A percentile compares a stretch with the other conserved stretches of the same genome.
Evolutionary conservation across 2,329 filamentous ascomycete species (phyloP).

Genomic region (Aureobasidium sp.): DNA sequence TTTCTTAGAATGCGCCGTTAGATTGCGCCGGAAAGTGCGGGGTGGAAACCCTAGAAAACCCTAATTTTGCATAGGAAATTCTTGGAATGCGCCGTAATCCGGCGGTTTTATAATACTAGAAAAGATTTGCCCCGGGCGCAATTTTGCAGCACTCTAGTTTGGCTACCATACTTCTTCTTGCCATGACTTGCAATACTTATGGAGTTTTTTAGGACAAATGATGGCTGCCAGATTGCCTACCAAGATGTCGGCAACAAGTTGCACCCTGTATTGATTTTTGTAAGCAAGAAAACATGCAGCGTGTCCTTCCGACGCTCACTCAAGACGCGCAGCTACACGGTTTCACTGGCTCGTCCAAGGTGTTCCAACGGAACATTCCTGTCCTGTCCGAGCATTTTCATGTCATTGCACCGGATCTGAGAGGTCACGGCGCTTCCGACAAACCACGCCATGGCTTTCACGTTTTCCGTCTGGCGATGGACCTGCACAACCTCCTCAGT

Average conservation of each 20-base stretch:
- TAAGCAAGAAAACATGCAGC: neutral
- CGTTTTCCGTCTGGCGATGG: conserved; percentile 8
- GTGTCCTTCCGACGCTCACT: neutral
- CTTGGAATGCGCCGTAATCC: no score
- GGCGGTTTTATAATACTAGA: no score
- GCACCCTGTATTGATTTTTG: neutral
- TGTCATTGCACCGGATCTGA: neutral
- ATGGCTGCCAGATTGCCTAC: neutral
- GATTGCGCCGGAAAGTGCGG: no score
- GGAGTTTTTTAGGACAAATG: conserved; percentile 2
- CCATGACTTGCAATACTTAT: neutral
- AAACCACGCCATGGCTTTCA: neutral
- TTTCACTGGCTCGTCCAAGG: conserved; percentile 1
- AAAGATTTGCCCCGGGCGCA: no score
- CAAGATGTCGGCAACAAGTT: neutral
- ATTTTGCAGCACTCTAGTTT: no score
- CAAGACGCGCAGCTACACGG: neutral
- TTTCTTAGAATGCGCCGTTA: no score
- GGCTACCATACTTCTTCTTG: neutral
- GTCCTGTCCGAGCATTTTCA: neutral
- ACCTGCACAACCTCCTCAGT: neutral
- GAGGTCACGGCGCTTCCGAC: conserved; percentile 2
- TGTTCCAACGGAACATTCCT: neutral
- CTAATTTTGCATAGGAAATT: no score
- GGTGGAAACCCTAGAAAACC: no score